Evolutionary conservation across 371 early-diverging fungal species (phyloP).

Genomic region (Mucor velutinosus): DNA sequence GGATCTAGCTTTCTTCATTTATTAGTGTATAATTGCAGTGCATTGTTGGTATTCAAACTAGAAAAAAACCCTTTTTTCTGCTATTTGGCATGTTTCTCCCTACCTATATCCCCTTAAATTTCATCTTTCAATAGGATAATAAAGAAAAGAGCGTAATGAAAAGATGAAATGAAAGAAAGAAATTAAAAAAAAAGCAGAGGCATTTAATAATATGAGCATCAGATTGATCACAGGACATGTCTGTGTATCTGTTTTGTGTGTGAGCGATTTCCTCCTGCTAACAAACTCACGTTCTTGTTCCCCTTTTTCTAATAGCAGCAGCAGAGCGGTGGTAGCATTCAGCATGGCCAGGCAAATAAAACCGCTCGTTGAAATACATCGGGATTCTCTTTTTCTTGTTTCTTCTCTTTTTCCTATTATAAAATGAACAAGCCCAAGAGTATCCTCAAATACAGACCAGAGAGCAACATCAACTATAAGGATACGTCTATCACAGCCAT

Average conservation of each 20-base stretch:
- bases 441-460: slow-evolving; percentile 21
- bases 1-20: neutral
- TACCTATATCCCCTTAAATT: neutral
- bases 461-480: neutral
- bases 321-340: neutral
- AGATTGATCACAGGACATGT: neutral
- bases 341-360: neutral
- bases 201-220: neutral
- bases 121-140: neutral
- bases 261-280: neutral
- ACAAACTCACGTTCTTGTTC: neutral
- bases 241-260: neutral
- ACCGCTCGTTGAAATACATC: neutral
- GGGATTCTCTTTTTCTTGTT: neutral
- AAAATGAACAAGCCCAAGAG: slow-evolving; percentile 24
- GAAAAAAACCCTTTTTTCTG: neutral
- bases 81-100: neutral
- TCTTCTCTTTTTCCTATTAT: neutral
- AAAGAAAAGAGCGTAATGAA: neutral
- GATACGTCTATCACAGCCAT: neutral
- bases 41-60: too few species aligned
- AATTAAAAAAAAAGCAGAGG: neutral
- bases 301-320: neutral
- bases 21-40: neutral
- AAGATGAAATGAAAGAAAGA: neutral